Percentiles rank a stretch among this genome's conserved stretches.
Evolutionary conservation across 257 asterid species (phyloP).

Genomic region (Handroanthus guayacan): DNA sequence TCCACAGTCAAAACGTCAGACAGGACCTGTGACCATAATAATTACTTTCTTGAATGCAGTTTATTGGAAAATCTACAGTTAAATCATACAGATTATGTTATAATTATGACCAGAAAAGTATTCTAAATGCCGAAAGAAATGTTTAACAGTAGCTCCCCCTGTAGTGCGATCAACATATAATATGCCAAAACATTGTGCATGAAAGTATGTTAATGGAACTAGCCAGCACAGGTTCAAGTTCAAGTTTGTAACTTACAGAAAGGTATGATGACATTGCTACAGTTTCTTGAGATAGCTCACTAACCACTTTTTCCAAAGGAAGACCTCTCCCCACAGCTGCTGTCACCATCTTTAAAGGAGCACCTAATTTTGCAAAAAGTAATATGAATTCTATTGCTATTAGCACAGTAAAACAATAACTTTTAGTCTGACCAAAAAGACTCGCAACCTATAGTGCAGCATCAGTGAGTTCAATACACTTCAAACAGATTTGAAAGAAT

Average conservation of each 20-base stretch:
- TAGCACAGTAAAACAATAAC: not conserved
- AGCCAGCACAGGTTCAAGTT: not conserved
- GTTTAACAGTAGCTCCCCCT: not conserved
- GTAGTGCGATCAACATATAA: too few relatives aligned
- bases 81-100: slow-evolving; percentile 3
- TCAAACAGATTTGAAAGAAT: not conserved
- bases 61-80: not conserved
- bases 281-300: slow-evolving; percentile 55
- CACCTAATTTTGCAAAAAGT: slow-evolving; percentile 49
- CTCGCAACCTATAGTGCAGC: not conserved
- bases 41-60: slow-evolving; percentile 47
- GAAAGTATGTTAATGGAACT: too few relatives aligned
- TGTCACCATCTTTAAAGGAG: slow-evolving; percentile 58
- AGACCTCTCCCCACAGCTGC: slow-evolving; percentile 52
- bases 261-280: slow-evolving; percentile 61
- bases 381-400: not conserved
- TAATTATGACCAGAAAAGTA: not conserved
- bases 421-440: not conserved
- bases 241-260: slow-evolving; percentile 59
- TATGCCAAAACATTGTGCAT: too few relatives aligned
- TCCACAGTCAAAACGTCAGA: slow-evolving; percentile 55
- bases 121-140: not conserved
- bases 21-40: slow-evolving; percentile 54
- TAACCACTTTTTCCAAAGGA: slow-evolving; percentile 53
- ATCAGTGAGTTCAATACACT: not conserved